phyloP scores from a whole-genome alignment of 805 yeast species.

The Pichia eremophila region DNA sequence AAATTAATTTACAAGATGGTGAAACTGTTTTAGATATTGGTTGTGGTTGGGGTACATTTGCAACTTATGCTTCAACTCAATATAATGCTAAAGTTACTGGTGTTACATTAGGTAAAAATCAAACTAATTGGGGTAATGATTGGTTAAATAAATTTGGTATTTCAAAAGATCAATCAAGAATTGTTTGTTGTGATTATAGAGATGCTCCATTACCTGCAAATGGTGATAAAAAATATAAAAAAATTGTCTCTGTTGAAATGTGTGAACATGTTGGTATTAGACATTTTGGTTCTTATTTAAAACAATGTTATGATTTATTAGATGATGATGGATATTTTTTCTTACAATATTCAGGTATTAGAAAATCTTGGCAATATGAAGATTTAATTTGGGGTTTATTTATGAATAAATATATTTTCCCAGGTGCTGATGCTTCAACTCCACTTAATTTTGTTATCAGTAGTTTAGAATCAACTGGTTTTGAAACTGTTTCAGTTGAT shows the following conservation, averaged over 20 bases:
- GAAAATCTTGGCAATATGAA: constrained; percentile 92
- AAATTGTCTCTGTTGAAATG: constrained; percentile 89
- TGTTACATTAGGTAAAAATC: constrained; percentile 81
- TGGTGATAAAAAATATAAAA: constrained; percentile 51
- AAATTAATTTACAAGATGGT: constrained; percentile 63
- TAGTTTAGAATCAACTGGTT: constrained; percentile 72
- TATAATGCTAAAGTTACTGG: constrained; percentile 86
- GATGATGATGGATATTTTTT: constrained; percentile 87
- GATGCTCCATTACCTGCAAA: constrained; percentile 71
- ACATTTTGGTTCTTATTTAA: constrained; percentile 64
- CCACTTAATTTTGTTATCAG: constrained; percentile 79
- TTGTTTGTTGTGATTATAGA: constrained; percentile 81
- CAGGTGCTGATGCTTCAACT: constrained; percentile 95
- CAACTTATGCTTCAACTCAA: constrained; percentile 71
- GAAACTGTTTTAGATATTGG: constrained; percentile 78
- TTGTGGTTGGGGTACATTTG: constrained; percentile 95
- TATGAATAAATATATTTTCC: constrained; percentile 94
- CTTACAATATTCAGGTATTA: constrained; percentile 82
- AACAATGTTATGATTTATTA: constrained; percentile 76
- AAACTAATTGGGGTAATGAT: constrained; percentile 80
- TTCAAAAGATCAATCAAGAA: constrained; percentile 56
- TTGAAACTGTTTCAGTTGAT: constrained; percentile 75
- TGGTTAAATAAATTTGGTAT: constrained; percentile 64
- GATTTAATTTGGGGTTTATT: constrained; percentile 90
- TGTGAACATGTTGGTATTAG: constrained; percentile 94